A percentile compares a stretch with the other conserved stretches of the same genome.
Conservation (phyloP, 2,329 filamentous ascomycete species). For the Gyromitra esculenta region DNA sequence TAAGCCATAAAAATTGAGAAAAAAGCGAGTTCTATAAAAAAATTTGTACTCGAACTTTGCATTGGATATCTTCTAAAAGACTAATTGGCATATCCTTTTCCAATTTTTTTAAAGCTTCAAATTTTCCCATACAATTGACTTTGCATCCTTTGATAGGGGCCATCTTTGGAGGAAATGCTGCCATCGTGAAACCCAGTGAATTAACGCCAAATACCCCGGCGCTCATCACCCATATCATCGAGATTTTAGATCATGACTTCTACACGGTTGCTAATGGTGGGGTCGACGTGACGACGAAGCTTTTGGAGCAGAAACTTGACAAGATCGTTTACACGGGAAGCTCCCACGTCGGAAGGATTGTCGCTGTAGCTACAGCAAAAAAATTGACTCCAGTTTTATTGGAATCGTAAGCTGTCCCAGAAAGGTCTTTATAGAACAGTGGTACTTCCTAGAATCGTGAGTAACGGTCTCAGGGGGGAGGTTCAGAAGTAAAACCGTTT, state of each 20-base stretch:
- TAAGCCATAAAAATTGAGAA: not conserved
- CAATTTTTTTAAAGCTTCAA: constrained; percentile 73
- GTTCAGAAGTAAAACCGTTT: not conserved
- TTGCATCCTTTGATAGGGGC: constrained; percentile 84
- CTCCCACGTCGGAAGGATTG: constrained; percentile 80
- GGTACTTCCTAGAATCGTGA: not conserved
- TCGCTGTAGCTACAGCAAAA: constrained; percentile 87
- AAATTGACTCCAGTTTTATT: constrained; percentile 87
- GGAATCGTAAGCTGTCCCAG: constrained; percentile 68
- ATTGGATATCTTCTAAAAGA: not conserved
- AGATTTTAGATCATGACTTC: constrained; percentile 78
- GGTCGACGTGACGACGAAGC: constrained; percentile 78
- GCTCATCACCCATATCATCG: constrained; percentile 80
- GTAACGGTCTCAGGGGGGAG: not conserved
- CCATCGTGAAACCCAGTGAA: constrained; percentile 90
- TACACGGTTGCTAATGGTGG: constrained; percentile 84
- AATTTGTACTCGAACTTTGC: not conserved
- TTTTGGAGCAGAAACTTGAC: constrained; percentile 92
- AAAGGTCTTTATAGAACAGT: not conserved
- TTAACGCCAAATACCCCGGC: constrained; percentile 71
- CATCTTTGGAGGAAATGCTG: constrained; percentile 90
- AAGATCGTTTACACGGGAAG: constrained; percentile 98
- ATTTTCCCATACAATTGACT: constrained; percentile 87
- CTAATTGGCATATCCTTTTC: constrained; percentile 20
- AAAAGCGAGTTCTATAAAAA: not conserved